A percentile compares a stretch with the other conserved stretches of the same genome.
phyloP scores from a whole-genome alignment of 331 rosid species.

The Rhamnella rubrinervis region DNA sequence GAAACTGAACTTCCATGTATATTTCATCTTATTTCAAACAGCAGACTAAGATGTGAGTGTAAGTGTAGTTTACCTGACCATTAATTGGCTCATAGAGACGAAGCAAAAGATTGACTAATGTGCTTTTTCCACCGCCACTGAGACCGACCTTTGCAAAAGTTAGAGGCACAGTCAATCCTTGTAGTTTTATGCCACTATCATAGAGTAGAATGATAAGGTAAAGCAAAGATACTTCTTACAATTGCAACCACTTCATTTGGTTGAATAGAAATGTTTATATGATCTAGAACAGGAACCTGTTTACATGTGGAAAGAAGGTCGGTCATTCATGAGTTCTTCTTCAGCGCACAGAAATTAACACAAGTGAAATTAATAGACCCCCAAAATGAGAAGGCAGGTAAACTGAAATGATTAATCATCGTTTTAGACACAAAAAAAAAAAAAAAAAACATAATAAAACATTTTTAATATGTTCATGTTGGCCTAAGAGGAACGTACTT shows the following conservation, averaged over 20 bases:
- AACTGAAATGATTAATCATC: too few species aligned
- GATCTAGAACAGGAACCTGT: conserved; percentile 62
- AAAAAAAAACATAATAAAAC: too few species aligned
- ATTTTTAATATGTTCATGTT: neutral
- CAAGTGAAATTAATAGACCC: neutral
- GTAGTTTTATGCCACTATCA: conserved; percentile 14
- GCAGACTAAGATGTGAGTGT: conserved; percentile 7
- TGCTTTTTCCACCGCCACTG: conserved; percentile 86
- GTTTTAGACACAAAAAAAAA: too few species aligned
- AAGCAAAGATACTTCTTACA: conserved; percentile 43
- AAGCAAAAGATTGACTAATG: conserved; percentile 71
- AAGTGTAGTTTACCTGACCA: conserved; percentile 59
- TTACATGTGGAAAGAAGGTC: conserved; percentile 8
- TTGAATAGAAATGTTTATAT: conserved; percentile 49
- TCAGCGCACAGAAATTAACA: neutral
- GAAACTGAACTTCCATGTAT: neutral
- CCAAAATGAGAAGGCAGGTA: too few species aligned
- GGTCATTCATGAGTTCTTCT: neutral
- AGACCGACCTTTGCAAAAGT: conserved; percentile 60
- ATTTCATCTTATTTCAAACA: neutral
- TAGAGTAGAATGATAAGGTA: conserved; percentile 7
- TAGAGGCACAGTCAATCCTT: conserved; percentile 17
- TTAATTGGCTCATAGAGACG: conserved; percentile 67
- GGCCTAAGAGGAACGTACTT: conserved; percentile 26
- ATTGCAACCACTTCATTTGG: conserved; percentile 76